Evolutionary conservation across 2,329 filamentous ascomycete species (phyloP).

Genomic region (Curvularia sp.): DNA sequence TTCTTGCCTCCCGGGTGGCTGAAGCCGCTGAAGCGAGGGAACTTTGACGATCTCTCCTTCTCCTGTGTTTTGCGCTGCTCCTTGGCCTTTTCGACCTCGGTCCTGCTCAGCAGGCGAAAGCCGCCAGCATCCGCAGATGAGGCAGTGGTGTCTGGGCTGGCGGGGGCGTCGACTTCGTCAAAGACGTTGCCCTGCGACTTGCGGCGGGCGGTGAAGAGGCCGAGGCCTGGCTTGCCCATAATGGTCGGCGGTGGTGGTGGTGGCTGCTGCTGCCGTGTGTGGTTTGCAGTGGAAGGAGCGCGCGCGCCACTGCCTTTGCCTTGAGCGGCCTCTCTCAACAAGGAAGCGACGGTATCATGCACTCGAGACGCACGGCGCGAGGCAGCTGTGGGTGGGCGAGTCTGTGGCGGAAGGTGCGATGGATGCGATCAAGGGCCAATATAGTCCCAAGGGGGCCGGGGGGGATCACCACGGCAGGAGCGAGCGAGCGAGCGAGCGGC

Average conservation of each 20-base stretch:
- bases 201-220: slow-evolving; percentile 45
- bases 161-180: slow-evolving; percentile 34
- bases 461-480: slow-evolving; percentile 12
- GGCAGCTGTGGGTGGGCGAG: slow-evolving; percentile 12
- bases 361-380: slow-evolving; percentile 15
- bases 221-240: slow-evolving; percentile 45
- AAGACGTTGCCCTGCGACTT: slow-evolving; percentile 50
- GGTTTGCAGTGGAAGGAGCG: slow-evolving; percentile 15
- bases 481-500: slow-evolving; percentile 11
- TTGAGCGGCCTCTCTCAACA: slow-evolving; percentile 28
- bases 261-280: too few species aligned
- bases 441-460: not conserved
- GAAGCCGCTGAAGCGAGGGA: slow-evolving; percentile 47
- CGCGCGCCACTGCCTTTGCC: slow-evolving; percentile 25
- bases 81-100: slow-evolving; percentile 40
- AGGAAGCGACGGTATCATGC: slow-evolving; percentile 28
- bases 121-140: slow-evolving; percentile 34
- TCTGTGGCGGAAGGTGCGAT: slow-evolving; percentile 2
- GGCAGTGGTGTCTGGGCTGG: slow-evolving; percentile 34
- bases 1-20: slow-evolving; percentile 38
- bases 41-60: slow-evolving; percentile 44
- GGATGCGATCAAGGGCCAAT: slow-evolving; percentile 4
- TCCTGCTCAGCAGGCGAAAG: slow-evolving; percentile 47
- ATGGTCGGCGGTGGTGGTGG: slow-evolving; percentile 3
- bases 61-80: slow-evolving; percentile 41